Evolutionary conservation across 176 grass and related monocot species (phyloP).

Genomic region (Pharus latifolius): DNA sequence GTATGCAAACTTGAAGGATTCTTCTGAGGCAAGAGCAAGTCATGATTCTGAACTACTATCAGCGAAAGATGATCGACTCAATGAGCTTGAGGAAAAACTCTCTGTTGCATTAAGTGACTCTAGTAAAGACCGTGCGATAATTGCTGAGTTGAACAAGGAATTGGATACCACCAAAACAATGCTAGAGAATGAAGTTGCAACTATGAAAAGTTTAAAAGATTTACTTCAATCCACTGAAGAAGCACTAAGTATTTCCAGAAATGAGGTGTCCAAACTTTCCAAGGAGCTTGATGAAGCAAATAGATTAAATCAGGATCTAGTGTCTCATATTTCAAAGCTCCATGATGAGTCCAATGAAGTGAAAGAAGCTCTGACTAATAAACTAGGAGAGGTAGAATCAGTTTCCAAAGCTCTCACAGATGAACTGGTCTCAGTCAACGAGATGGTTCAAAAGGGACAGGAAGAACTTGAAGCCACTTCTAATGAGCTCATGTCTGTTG

Average conservation of each 20-base stretch:
- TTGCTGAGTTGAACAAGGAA: slow-evolving; percentile 61
- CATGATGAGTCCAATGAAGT: slow-evolving; percentile 51
- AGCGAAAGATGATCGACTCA: slow-evolving; percentile 55
- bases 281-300: slow-evolving; percentile 58
- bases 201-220: slow-evolving; percentile 48
- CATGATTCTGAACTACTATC: slow-evolving; percentile 42
- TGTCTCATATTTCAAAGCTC: slow-evolving; percentile 55
- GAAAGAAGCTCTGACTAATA: slow-evolving; percentile 40
- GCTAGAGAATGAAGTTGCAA: slow-evolving; percentile 48
- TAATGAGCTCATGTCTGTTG: slow-evolving; percentile 44
- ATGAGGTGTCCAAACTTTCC: slow-evolving; percentile 54
- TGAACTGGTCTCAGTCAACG: slow-evolving; percentile 67
- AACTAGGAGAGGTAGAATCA: slow-evolving; percentile 66
- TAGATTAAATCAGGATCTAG: slow-evolving; percentile 51
- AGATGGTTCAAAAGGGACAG: slow-evolving; percentile 47
- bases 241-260: slow-evolving; percentile 39
- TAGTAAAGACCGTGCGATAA: slow-evolving; percentile 41
- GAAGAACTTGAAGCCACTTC: slow-evolving; percentile 54
- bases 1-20: slow-evolving; percentile 50
- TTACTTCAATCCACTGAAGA: slow-evolving; percentile 53
- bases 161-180: slow-evolving; percentile 38
- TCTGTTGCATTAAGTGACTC: slow-evolving; percentile 49
- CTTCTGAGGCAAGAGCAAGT: slow-evolving; percentile 48
- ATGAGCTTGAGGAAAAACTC: slow-evolving; percentile 70
- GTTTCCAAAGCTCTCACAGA: slow-evolving; percentile 53